Conservation (phyloP, 495 filamentous ascomycete species). For the Ramalina peruviana region DNA sequence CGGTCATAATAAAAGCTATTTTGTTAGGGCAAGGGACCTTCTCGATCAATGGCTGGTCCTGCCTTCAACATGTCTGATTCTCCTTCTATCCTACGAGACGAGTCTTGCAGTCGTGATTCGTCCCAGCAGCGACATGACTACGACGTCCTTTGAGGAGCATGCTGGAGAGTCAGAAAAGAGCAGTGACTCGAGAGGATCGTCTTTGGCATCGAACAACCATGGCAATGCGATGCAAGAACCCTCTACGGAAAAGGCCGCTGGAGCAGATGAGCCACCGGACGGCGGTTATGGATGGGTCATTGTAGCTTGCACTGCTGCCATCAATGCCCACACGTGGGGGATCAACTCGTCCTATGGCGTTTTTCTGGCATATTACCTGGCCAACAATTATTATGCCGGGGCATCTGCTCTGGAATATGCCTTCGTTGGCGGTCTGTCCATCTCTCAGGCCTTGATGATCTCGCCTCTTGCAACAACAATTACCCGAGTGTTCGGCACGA, state of each 20-base stretch:
- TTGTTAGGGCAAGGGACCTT: too few relatives aligned
- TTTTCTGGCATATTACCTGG: conserved; percentile 51
- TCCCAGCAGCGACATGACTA: too few relatives aligned
- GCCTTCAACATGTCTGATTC: too few relatives aligned
- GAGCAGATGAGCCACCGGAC: conserved; percentile 31
- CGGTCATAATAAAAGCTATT: too few relatives aligned
- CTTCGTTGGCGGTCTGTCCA: conserved; percentile 54
- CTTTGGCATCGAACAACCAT: too few relatives aligned
- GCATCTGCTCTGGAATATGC: conserved; percentile 45
- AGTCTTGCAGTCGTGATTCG: too few relatives aligned
- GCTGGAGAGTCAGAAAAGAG: too few relatives aligned
- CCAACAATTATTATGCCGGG: conserved; percentile 38
- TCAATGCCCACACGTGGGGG: conserved; percentile 50
- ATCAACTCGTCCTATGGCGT: conserved; percentile 43
- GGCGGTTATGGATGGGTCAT: conserved; percentile 50
- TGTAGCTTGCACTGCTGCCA: conserved; percentile 34
- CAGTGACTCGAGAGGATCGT: too few relatives aligned
- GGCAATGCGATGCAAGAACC: neutral
- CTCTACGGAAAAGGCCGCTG: neutral
- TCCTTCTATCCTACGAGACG: too few relatives aligned
- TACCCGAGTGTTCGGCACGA: conserved; percentile 35
- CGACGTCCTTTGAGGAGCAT: too few relatives aligned
- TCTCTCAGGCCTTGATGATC: conserved; percentile 42
- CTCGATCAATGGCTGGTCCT: too few relatives aligned
- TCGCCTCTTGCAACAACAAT: conserved; percentile 45